Conservation (phyloP, 129 eudicot species). For the Escallonia herrerae region DNA sequence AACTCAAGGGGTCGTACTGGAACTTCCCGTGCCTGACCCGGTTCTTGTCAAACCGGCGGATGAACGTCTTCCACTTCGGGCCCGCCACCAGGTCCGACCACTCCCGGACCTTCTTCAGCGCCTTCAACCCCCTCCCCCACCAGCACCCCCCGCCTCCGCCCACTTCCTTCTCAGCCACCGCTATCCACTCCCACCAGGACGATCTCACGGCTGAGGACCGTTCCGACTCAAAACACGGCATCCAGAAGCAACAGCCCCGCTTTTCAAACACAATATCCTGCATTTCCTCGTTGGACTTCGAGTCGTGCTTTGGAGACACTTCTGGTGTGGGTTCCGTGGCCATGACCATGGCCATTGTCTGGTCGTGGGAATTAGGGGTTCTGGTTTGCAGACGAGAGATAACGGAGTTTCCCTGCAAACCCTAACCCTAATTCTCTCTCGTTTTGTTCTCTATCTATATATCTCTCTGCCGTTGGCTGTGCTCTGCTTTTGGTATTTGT, state of each 20-base stretch:
- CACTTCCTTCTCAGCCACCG: conserved; percentile 10
- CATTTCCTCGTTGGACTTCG: conserved; percentile 22
- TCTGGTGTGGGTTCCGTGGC: conserved; percentile 8
- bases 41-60: conserved; percentile 42
- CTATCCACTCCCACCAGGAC: conserved; percentile 21
- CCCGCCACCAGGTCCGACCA: conserved; percentile 68
- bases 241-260: conserved; percentile 33
- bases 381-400: background rate
- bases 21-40: conserved; percentile 25
- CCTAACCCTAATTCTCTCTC: conserved; percentile 11
- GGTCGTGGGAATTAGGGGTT: background rate
- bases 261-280: conserved; percentile 17
- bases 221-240: conserved; percentile 30
- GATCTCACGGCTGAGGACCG: background rate
- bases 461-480: background rate
- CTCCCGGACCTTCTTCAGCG: conserved; percentile 34
- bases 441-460: background rate
- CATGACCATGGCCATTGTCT: background rate
- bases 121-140: conserved; percentile 26
- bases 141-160: conserved; percentile 6
- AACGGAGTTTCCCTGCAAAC: background rate
- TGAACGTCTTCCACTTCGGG: conserved; percentile 55
- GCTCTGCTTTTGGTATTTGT: no score
- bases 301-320: background rate
- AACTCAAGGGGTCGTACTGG: conserved; percentile 40